Percentiles rank a stretch among this genome's conserved stretches.
Conservation (phyloP, 306 rosid species). For the Trichosanthes cucumerina region DNA sequence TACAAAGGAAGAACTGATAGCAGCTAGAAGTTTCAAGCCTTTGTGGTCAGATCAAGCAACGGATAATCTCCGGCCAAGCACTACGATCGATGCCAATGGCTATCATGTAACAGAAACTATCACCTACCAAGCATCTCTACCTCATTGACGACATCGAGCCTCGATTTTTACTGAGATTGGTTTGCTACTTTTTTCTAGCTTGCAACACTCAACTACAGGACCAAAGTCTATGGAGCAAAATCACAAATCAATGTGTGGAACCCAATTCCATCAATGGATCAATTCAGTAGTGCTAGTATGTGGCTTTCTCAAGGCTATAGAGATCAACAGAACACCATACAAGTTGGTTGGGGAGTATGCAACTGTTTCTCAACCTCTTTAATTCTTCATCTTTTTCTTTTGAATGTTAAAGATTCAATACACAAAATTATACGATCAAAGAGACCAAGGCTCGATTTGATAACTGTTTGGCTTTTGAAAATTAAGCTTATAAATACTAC, state of each 20-base stretch:
- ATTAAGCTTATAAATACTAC: too few species aligned
- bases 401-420: background rate
- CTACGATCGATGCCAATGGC: background rate
- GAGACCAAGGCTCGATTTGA: background rate
- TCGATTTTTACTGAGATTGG: background rate
- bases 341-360: conserved; percentile 7
- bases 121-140: background rate
- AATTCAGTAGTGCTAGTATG: background rate
- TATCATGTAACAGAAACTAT: background rate
- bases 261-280: background rate
- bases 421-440: background rate
- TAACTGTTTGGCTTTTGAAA: too few species aligned
- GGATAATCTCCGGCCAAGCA: background rate
- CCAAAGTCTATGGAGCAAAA: background rate
- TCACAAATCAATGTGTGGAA: conserved; percentile 5
- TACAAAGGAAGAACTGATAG: background rate
- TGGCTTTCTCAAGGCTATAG: background rate
- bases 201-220: background rate
- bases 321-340: background rate
- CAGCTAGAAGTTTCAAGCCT: background rate
- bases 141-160: background rate
- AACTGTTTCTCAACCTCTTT: background rate
- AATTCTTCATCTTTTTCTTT: background rate
- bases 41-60: background rate
- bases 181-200: background rate